Percentiles rank a stretch among this genome's conserved stretches.
These are phyloP conservation scores for Naganishia antarctica DNA, from an alignment of 768 basidiomycete species.

Conservation along the genomic window DNA sequence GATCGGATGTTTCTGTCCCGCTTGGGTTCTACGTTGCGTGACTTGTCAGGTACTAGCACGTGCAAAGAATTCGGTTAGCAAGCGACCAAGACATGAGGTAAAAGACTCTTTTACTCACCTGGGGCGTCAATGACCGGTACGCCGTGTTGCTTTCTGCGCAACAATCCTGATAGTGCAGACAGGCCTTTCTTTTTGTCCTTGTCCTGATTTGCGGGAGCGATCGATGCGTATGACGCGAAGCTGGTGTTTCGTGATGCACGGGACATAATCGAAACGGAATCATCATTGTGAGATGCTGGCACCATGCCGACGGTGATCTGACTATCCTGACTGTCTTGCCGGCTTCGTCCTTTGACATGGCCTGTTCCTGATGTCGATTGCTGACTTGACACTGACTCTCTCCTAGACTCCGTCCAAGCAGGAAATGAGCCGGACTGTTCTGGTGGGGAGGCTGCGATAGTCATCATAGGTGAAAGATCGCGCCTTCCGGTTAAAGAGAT, in stretches of 20 bases:
- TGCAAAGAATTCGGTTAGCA: too few relatives aligned
- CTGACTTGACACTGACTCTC: slow-evolving; percentile 31
- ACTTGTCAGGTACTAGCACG: not conserved
- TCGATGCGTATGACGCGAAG: slow-evolving; percentile 37
- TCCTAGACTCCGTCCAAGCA: slow-evolving; percentile 5
- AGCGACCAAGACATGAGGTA: too few relatives aligned
- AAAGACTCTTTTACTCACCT: too few relatives aligned
- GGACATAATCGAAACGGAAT: not conserved
- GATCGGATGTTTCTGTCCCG: slow-evolving; percentile 18
- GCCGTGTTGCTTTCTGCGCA: slow-evolving; percentile 33
- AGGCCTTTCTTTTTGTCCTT: slow-evolving; percentile 45
- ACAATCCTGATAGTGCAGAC: slow-evolving; percentile 35
- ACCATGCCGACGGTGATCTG: not conserved
- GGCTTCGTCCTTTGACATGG: slow-evolving; percentile 15
- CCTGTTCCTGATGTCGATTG: slow-evolving; percentile 6
- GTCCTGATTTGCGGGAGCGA: slow-evolving; percentile 14
- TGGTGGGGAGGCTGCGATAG: slow-evolving; percentile 20
- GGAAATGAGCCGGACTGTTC: slow-evolving; percentile 22
- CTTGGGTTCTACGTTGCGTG: slow-evolving; percentile 1
- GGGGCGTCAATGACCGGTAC: not conserved
- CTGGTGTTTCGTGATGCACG: slow-evolving; percentile 21
- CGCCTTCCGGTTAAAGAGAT: slow-evolving; percentile 28
- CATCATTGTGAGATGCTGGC: not conserved
- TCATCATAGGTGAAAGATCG: slow-evolving; percentile 29
- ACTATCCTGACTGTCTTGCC: slow-evolving; percentile 21